Evolutionary conservation across 805 yeast species (phyloP), one percentile per base, ranked within the genome.

Genomic region (Schizosaccharomyces osmophilus): DNA sequence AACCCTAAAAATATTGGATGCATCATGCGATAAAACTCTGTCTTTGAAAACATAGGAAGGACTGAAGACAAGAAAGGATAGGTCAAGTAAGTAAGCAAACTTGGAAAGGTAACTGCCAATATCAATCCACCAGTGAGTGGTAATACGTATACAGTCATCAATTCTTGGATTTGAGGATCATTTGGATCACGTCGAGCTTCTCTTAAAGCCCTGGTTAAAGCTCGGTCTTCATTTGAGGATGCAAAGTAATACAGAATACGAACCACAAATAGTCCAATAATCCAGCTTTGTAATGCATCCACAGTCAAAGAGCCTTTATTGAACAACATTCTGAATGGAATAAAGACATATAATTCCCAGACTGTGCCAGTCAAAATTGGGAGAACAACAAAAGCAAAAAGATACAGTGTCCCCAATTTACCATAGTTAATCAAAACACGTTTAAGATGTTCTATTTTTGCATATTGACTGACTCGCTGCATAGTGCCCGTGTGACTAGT

Each of bases 271-370:
- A 36, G n/a, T 1, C 62, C 61, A 9, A 58, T n/a, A 17, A 57
- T 26, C 62, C 62, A 61, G 36, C 31, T 24, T 32, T 58, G 54
- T 2, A 42, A 17, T 19, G 58, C 41, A 32, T 48, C 62, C 32
- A 42, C 31, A 19, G 41, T 45, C 19, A 32, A 39, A 24, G 54
- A 32, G 22, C 32, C 59, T 26, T 48, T 26, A 22, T 17, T 15
- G 41, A 43, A 61, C 4, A 19, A 61, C 54, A 2, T 60, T 61
- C 36, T n/a, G 5, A 29, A 55, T 6, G 59, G 59, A 13, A 55
- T 32, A 29, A 26, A n/a, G 22, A 55, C 59, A 26, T 55, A 55
- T 15, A 36, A 55, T 55, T 55, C 59, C 59, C 59, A 55, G 4
- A 55, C 32, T 19, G 22, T 4, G 3, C 59, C 59, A 24, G 26